Evolutionary conservation across 345 rosid species (phyloP).

Genomic region (Populus alba): DNA sequence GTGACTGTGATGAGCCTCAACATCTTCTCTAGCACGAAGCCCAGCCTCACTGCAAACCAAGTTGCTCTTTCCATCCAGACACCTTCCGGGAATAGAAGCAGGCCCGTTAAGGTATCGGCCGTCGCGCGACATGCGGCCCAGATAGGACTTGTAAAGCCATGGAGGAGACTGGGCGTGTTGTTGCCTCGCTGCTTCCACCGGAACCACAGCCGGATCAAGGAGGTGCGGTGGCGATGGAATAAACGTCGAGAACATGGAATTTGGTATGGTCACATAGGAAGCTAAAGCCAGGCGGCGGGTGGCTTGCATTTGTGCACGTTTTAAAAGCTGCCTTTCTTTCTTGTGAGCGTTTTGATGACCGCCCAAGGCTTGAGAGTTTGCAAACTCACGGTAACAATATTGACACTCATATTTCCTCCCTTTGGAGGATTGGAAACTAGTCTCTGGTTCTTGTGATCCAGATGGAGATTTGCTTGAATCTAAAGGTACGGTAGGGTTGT

Average conservation of each 20-base stretch:
- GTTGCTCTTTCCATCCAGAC: neutral
- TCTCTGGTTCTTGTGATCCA: conserved; percentile 23
- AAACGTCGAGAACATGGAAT: conserved; percentile 16
- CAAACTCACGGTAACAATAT: conserved; percentile 26
- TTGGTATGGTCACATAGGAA: conserved; percentile 12
- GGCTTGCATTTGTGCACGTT: conserved; percentile 27
- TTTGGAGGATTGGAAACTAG: conserved; percentile 2
- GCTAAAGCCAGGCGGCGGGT: conserved; percentile 11
- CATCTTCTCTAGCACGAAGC: conserved; percentile 9
- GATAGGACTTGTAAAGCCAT: conserved; percentile 7
- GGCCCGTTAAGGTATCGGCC: neutral
- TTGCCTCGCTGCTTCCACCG: conserved; percentile 2
- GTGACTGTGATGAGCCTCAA: neutral
- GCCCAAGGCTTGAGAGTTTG: conserved; percentile 27
- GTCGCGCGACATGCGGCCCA: neutral
- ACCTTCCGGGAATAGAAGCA: neutral
- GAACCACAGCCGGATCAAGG: neutral
- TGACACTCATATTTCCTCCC: conserved; percentile 26
- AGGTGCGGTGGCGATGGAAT: neutral
- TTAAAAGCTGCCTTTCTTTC: conserved; percentile 28
- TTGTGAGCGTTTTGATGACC: conserved; percentile 34
- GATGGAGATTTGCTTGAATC: conserved; percentile 13
- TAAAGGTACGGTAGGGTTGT: neutral
- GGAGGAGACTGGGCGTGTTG: neutral
- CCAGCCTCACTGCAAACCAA: neutral